Evolutionary conservation across 495 filamentous ascomycete genomes (phyloP).

Genomic region (Aeminium ludgeri): DNA sequence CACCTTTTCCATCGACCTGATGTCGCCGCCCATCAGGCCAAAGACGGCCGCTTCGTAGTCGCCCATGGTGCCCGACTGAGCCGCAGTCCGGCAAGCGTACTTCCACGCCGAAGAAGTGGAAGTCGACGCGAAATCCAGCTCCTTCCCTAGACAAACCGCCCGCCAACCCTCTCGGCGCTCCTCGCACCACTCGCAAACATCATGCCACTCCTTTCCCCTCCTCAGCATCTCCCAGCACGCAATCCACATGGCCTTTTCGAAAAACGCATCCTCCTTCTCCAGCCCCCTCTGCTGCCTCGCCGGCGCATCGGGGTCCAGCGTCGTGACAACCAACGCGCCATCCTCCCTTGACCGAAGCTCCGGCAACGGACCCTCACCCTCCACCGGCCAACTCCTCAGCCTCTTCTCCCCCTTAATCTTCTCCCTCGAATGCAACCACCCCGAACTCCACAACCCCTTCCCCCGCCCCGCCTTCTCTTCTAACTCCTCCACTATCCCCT

Average conservation of each 20-base stretch:
- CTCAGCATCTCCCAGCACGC: slow-evolving; percentile 78
- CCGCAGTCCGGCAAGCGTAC: slow-evolving; percentile 61
- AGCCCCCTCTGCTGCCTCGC: slow-evolving; percentile 57
- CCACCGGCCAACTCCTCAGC: slow-evolving; percentile 36
- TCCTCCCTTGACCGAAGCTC: slow-evolving; percentile 33
- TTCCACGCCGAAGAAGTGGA: slow-evolving; percentile 49
- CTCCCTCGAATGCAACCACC: slow-evolving; percentile 82
- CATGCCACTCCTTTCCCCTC: slow-evolving; percentile 51
- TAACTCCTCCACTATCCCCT: slow-evolving; percentile 54
- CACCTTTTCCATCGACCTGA: slow-evolving; percentile 54
- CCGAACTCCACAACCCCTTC: slow-evolving; percentile 54
- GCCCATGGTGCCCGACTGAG: slow-evolving; percentile 46
- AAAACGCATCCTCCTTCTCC: slow-evolving; percentile 64
- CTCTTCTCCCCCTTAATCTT: slow-evolving; percentile 83
- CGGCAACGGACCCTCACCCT: slow-evolving; percentile 38
- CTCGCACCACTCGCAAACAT: slow-evolving; percentile 65
- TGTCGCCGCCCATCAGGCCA: slow-evolving; percentile 68
- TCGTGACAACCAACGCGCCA: slow-evolving; percentile 56
- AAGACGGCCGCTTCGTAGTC: slow-evolving; percentile 82
- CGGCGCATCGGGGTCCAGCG: slow-evolving; percentile 82
- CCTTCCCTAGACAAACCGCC: slow-evolving; percentile 45
- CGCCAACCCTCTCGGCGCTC: slow-evolving; percentile 72
- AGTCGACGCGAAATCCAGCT: slow-evolving; percentile 15
- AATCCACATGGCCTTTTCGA: slow-evolving; percentile 75
- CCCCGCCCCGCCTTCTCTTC: slow-evolving; percentile 43